phyloP scores from a whole-genome alignment of 768 basidiomycete species.

The Mycena pura region DNA sequence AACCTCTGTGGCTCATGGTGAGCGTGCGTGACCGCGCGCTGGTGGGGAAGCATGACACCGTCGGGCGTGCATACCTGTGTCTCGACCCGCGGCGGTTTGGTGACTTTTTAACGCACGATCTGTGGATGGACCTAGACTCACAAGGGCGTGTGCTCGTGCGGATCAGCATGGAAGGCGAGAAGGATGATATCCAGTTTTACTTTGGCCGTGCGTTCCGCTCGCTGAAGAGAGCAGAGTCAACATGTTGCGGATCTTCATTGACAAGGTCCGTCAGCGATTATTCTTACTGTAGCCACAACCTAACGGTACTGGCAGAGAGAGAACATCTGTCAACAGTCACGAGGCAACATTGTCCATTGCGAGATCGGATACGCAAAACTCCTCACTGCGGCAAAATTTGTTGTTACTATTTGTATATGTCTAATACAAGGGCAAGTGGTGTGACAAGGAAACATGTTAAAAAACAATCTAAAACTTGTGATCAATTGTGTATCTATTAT shows the following conservation, averaged over 20 bases:
- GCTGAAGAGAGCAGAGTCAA: slow-evolving; percentile 93
- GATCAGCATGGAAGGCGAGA: slow-evolving; percentile 98
- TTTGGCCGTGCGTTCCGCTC: slow-evolving; percentile 96
- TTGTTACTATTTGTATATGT: too few relatives aligned
- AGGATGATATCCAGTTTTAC: slow-evolving; percentile 96
- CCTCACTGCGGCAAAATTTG: too few relatives aligned
- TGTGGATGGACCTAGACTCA: slow-evolving; percentile 91
- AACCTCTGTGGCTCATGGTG: slow-evolving; percentile 96
- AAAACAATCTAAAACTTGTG: too few relatives aligned
- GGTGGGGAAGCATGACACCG: slow-evolving; percentile 90
- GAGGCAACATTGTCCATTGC: too few relatives aligned
- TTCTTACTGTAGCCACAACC: too few relatives aligned
- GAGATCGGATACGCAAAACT: too few relatives aligned
- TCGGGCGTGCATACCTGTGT: slow-evolving; percentile 91
- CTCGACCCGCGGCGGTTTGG: slow-evolving; percentile 88
- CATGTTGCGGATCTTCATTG: slow-evolving; percentile 95
- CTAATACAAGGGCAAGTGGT: too few relatives aligned
- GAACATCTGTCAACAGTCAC: too few relatives aligned
- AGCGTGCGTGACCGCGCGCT: slow-evolving; percentile 91
- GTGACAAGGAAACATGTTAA: too few relatives aligned
- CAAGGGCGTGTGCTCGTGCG: slow-evolving; percentile 85
- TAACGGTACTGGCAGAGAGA: too few relatives aligned
- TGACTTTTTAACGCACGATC: slow-evolving; percentile 88
- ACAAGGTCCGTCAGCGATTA: slow-evolving; percentile 81
- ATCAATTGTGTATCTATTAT: too few relatives aligned